Conservation (phyloP, 2,329 filamentous ascomycete species). For the Chlorencoelia australis region DNA sequence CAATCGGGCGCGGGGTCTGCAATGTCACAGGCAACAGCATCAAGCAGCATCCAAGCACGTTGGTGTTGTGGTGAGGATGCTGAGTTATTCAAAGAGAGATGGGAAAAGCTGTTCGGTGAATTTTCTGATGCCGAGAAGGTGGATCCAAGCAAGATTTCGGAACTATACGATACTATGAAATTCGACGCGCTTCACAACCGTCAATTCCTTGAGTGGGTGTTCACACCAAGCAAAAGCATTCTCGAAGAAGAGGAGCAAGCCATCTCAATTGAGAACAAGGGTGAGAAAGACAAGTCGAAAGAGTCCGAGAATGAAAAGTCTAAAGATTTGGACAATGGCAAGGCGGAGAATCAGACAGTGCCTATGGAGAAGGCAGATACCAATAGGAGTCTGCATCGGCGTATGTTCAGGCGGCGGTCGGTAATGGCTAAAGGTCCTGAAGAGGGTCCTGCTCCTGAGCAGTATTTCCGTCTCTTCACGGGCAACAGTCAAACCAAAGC, state of each 20-base stretch:
- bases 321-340: constrained; percentile 16
- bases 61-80: constrained; percentile 97
- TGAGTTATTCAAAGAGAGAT: constrained; percentile 87
- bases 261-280: constrained; percentile 25
- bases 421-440: constrained; percentile 46
- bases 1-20: constrained; percentile 35
- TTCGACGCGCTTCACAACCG: constrained; percentile 96
- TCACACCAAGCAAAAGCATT: constrained; percentile 74
- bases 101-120: constrained; percentile 96
- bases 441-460: constrained; percentile 41
- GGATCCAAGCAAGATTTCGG: constrained; percentile 96
- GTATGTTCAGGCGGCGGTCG: constrained; percentile 50
- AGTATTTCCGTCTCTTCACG: constrained; percentile 84
- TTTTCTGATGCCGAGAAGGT: constrained; percentile 97
- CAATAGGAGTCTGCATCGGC: constrained; percentile 28
- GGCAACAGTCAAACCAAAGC: constrained; percentile 64
- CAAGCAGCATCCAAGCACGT: constrained; percentile 69
- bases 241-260: constrained; percentile 54
- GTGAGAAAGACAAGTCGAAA: constrained; percentile 17
- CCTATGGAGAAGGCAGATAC: constrained; percentile 20
- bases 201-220: constrained; percentile 94
- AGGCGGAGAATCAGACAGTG: constrained; percentile 13
- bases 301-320: constrained; percentile 21
- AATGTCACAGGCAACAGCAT: constrained; percentile 49
- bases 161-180: constrained; percentile 99